Evolutionary conservation across 495 filamentous ascomycete species (phyloP).

Genomic region (Aspergillus cavernicola): DNA sequence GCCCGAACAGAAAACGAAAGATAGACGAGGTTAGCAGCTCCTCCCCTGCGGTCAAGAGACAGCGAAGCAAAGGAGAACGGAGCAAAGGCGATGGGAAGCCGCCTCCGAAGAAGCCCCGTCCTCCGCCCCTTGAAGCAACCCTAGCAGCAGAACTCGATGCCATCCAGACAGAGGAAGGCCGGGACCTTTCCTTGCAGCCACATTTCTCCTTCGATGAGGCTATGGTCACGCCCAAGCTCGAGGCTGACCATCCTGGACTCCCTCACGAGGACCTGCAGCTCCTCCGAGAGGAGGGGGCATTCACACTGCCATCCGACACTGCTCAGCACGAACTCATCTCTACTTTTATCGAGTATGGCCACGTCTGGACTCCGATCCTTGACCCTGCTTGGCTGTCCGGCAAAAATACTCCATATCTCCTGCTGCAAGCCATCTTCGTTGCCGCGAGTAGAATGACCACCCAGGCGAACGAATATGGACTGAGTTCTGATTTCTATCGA

Average conservation of each 20-base stretch:
- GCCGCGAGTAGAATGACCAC: neutral
- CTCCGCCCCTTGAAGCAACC: too few species aligned
- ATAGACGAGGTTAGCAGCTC: too few species aligned
- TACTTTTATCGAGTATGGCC: neutral
- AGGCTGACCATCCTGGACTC: neutral
- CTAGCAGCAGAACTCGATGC: neutral
- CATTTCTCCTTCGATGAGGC: neutral
- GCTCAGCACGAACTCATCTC: slow-evolving; percentile 1
- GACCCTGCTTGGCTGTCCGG: neutral
- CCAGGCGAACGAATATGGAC: neutral
- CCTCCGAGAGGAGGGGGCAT: neutral
- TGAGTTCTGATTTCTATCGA: slow-evolving; percentile 2
- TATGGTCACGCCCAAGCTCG: neutral
- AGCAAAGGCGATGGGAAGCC: too few species aligned
- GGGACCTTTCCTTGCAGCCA: too few species aligned
- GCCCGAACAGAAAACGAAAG: too few species aligned
- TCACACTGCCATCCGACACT: neutral
- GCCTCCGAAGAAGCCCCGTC: too few species aligned
- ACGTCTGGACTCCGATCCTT: neutral
- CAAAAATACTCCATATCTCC: neutral
- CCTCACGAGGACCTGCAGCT: neutral
- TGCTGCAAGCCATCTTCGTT: neutral
- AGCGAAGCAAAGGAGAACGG: too few species aligned
- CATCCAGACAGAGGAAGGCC: neutral
- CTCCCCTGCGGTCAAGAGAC: too few species aligned